phyloP scores from a whole-genome alignment of 2,329 filamentous ascomycete genomes.

The Exserohilum turcica region DNA sequence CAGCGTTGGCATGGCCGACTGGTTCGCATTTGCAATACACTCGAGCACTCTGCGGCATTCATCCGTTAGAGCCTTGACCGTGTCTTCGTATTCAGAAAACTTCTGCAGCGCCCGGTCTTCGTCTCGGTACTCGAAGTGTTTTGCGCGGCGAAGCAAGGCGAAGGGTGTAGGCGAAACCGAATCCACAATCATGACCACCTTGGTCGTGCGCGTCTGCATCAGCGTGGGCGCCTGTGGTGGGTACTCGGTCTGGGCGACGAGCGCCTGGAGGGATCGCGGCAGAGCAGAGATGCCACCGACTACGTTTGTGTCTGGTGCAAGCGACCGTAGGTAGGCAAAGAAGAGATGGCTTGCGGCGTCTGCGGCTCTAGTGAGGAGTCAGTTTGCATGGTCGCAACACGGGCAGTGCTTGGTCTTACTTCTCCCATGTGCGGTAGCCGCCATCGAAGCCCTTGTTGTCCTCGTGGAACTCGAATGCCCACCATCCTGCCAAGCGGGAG shows the following conservation, averaged over 20 bases:
- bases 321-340: slow-evolving; percentile 92
- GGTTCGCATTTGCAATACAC: slow-evolving; percentile 85
- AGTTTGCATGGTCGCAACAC: slow-evolving; percentile 23
- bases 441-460: slow-evolving; percentile 90
- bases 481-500: slow-evolving; percentile 95
- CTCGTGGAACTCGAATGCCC: slow-evolving; percentile 93
- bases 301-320: slow-evolving; percentile 76
- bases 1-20: slow-evolving; percentile 71
- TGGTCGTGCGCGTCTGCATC: slow-evolving; percentile 79
- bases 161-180: slow-evolving; percentile 94
- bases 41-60: slow-evolving; percentile 91
- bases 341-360: slow-evolving; percentile 97
- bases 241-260: slow-evolving; percentile 92
- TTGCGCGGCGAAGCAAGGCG: slow-evolving; percentile 83
- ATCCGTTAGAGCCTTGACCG: slow-evolving; percentile 83
- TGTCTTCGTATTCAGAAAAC: slow-evolving; percentile 88
- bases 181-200: slow-evolving; percentile 96
- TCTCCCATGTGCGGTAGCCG: slow-evolving; percentile 87
- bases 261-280: slow-evolving; percentile 86
- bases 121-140: slow-evolving; percentile 93
- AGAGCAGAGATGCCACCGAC: slow-evolving; percentile 81
- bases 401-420: slow-evolving; percentile 55
- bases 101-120: slow-evolving; percentile 82
- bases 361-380: slow-evolving; percentile 68
- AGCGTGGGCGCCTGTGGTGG: slow-evolving; percentile 79